These are phyloP conservation scores for Penicillium psychrosexuale DNA, from an alignment of 2,329 filamentous ascomycete species.

Conservation along the genomic window DNA sequence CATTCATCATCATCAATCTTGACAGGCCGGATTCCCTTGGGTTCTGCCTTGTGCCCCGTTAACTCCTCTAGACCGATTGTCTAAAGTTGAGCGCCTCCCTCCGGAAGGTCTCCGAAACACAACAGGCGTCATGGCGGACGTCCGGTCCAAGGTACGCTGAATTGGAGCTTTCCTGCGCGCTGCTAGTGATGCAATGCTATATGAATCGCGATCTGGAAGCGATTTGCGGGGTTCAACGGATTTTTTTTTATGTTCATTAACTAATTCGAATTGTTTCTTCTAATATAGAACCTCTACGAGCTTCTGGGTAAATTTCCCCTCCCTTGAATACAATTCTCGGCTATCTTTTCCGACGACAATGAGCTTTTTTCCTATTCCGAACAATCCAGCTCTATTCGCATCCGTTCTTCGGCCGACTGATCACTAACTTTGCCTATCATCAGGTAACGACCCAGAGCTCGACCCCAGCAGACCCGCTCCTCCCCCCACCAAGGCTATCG, in stretches of 20 bases:
- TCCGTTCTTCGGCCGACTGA: conserved; percentile 6
- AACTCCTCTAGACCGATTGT: conserved; percentile 39
- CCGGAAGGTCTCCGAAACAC: conserved; percentile 48
- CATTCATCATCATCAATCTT: conserved; percentile 27
- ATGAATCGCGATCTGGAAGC: conserved; percentile 5
- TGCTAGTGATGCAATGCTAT: conserved; percentile 1
- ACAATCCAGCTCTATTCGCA: conserved; percentile 5
- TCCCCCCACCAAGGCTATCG: conserved; percentile 81
- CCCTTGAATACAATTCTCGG: conserved; percentile 17
- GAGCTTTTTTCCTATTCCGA: not conserved
- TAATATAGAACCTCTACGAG: conserved; percentile 85
- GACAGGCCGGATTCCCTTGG: conserved; percentile 28
- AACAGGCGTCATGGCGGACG: conserved; percentile 52
- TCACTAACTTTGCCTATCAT: conserved; percentile 31
- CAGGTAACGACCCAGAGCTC: conserved; percentile 68
- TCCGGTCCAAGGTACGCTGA: conserved; percentile 52
- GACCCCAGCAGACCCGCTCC: conserved; percentile 71
- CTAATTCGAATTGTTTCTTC: conserved; percentile 19
- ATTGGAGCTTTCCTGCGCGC: conserved; percentile 10
- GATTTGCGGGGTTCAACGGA: not conserved
- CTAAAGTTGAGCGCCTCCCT: conserved; percentile 47
- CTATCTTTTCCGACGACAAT: conserved; percentile 14
- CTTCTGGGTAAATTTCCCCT: conserved; percentile 74
- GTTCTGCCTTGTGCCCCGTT: conserved; percentile 36
- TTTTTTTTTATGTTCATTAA: conserved; percentile 12